Percentiles rank a stretch among this genome's conserved stretches.
Conservation (phyloP, 345 rosid genomes). For the Hibiscus mutabilis region DNA sequence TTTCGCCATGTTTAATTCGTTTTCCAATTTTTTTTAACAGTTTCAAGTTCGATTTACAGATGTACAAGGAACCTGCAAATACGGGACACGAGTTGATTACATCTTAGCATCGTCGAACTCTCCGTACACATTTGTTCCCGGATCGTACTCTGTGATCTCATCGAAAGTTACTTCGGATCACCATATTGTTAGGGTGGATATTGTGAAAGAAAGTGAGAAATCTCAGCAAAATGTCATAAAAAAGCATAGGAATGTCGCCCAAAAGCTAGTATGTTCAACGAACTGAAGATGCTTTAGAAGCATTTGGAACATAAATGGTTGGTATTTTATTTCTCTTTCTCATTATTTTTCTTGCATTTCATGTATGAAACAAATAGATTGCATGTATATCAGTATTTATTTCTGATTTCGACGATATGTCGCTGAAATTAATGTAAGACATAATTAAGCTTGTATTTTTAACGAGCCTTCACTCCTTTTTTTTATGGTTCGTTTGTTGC, state of each 20-base stretch:
- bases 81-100: constrained; percentile 88
- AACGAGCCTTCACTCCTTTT: background rate
- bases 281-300: constrained; percentile 33
- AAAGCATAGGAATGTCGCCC: constrained; percentile 28
- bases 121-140: constrained; percentile 59
- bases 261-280: constrained; percentile 26
- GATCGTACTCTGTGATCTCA: constrained; percentile 73
- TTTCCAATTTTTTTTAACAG: background rate
- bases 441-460: background rate
- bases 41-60: constrained; percentile 25
- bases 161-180: constrained; percentile 95
- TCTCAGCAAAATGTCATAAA: constrained; percentile 22
- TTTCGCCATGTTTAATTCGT: background rate
- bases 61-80: constrained; percentile 98
- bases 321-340: background rate
- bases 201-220: constrained; percentile 29
- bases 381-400: background rate
- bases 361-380: background rate
- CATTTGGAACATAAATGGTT: constrained; percentile 29
- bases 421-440: background rate
- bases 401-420: background rate
- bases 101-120: constrained; percentile 55
- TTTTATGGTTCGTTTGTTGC: too few species aligned
- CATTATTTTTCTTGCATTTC: too few species aligned
- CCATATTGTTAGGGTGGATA: constrained; percentile 80